These are phyloP conservation scores for Mycena capillaripes DNA, from an alignment of 768 basidiomycete genomes.

Conservation along the genomic window DNA sequence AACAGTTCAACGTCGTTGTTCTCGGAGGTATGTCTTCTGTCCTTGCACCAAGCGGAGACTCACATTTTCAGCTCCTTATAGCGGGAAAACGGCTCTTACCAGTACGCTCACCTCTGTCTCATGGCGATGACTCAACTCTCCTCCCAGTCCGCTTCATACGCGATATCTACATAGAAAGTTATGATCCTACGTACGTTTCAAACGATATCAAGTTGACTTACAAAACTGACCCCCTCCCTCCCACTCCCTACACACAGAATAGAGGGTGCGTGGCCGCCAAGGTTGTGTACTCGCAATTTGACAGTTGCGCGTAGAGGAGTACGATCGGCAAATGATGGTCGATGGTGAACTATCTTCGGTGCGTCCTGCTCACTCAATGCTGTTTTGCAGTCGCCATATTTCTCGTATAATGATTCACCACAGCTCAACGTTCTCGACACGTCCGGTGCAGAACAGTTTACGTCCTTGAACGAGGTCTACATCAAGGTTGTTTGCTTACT, in stretches of 20 bases:
- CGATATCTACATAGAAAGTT: slow-evolving; percentile 80
- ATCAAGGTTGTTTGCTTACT: slow-evolving; percentile 71
- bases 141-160: slow-evolving; percentile 76
- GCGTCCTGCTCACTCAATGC: slow-evolving; percentile 44
- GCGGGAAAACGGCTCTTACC: slow-evolving; percentile 90
- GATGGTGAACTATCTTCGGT: slow-evolving; percentile 77
- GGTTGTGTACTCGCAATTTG: neutral
- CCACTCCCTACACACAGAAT: too few relatives aligned
- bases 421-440: slow-evolving; percentile 89
- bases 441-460: slow-evolving; percentile 90
- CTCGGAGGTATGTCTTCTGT: slow-evolving; percentile 73
- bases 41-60: too few relatives aligned
- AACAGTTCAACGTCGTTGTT: slow-evolving; percentile 82
- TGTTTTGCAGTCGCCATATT: slow-evolving; percentile 18
- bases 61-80: slow-evolving; percentile 79
- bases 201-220: too few relatives aligned
- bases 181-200: slow-evolving; percentile 92
- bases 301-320: slow-evolving; percentile 69
- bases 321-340: slow-evolving; percentile 73
- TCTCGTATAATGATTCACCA: slow-evolving; percentile 17
- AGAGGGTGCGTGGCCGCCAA: slow-evolving; percentile 67
- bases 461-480: slow-evolving; percentile 83
- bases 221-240: too few relatives aligned
- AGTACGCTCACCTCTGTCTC: slow-evolving; percentile 44
- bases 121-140: slow-evolving; percentile 4